Evolutionary conservation across 208 protist species (phyloP), one percentile per base, ranked within the genome.

Genomic region (Strigomonas culicis): DNA sequence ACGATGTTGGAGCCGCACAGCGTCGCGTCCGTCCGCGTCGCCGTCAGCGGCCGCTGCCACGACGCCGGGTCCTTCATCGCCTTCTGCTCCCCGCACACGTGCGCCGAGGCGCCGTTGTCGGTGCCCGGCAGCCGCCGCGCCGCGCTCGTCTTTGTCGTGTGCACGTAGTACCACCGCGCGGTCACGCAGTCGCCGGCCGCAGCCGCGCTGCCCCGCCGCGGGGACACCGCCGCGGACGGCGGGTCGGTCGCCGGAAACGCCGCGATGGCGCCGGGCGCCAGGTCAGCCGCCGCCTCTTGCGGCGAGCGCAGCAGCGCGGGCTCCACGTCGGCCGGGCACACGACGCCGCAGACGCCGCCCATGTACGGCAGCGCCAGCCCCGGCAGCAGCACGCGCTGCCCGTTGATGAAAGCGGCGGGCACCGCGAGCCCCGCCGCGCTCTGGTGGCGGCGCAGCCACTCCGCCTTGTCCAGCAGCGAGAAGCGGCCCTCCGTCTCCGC

Each of bases 391-490:
- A 77, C 44, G 22, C 59, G 70, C 47, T 65, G 69, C 19, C 69
- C 69, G 36, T 72, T 66, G 53, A 74, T 60, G 55, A 60, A 61
- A 0, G 61, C 69, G 6, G 55, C 31, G 0, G 69, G 53, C n/a
- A 74, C 51, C 47, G 47, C 36, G 25, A 17, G 24, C 6, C n/a
- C 32, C 25, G 43, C 17, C 4, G 53, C 39, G 52, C 49, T 36
- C 28, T 60, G 68, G 36, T 80, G 66, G 1, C 55, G 52, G 10
- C 55, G 67, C 36, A 78, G 50, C 88, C 88, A 94, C 41, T 77
- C 78, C 53, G 82, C 81, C 66, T 84, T 83, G 32, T 75, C 75
- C n/a, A 94, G 65, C 47, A 94, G 68, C 57, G 85, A 75, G 65
- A 91, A 92, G 2, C 70, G 56, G 19, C 74, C 55, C 55, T 82